These are phyloP conservation scores for Botrytis paeoniae DNA, from an alignment of 2,329 filamentous ascomycete species.

Conservation along the genomic window DNA sequence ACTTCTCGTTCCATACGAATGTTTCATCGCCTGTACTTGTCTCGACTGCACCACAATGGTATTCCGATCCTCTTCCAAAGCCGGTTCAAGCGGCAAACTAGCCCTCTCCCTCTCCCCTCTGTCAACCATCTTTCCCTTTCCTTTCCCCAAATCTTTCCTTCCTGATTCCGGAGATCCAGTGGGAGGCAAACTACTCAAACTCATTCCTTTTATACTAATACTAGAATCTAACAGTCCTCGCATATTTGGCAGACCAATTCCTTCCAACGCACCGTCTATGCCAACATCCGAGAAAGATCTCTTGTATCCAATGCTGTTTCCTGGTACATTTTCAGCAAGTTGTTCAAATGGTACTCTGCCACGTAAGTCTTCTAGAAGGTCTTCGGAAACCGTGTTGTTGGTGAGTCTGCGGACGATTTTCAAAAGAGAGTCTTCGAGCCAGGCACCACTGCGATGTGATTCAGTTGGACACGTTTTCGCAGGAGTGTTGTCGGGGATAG, in stretches of 20 bases:
- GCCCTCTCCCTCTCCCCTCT: not conserved
- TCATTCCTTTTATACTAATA: constrained; percentile 15
- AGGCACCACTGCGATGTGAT: not conserved
- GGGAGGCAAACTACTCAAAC: constrained; percentile 7
- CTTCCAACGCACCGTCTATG: not conserved
- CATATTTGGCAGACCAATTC: constrained; percentile 1
- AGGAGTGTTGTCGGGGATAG: not conserved
- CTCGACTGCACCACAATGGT: not conserved
- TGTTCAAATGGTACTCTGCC: constrained; percentile 6
- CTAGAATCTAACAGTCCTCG: constrained; percentile 7
- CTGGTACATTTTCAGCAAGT: constrained; percentile 7
- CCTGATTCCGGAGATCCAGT: constrained; percentile 14
- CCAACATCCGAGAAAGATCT: constrained; percentile 15
- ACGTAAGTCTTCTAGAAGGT: constrained; percentile 1
- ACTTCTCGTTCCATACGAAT: constrained; percentile 15
- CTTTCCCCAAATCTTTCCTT: not conserved
- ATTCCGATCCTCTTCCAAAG: not conserved
- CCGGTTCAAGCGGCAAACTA: not conserved
- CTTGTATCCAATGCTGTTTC: constrained; percentile 15
- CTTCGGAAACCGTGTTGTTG: not conserved
- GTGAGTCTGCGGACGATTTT: not conserved
- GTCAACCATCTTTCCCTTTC: constrained; percentile 8
- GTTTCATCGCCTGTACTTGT: not conserved
- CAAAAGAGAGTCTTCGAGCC: constrained; percentile 2
- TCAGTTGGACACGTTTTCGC: not conserved